Conservation (phyloP, 2,329 filamentous ascomycete species). For the Talaromyces sp. region DNA sequence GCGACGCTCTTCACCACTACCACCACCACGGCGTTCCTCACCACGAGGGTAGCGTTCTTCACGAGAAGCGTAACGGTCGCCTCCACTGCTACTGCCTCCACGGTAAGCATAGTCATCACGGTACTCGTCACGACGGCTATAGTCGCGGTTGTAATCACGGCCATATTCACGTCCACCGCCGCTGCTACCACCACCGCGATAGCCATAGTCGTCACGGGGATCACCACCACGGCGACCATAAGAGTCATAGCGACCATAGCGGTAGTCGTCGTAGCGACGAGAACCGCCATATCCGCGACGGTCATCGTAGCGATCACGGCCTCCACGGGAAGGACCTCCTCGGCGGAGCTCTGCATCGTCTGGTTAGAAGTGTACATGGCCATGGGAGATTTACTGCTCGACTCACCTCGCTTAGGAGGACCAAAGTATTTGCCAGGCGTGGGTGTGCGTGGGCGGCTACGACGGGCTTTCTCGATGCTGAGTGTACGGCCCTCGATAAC, state of each 20-base stretch:
- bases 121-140: slow-evolving; percentile 39
- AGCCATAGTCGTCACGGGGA: slow-evolving; percentile 52
- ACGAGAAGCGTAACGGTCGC: slow-evolving; percentile 25
- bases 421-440: slow-evolving; percentile 99
- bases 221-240: slow-evolving; percentile 59
- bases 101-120: slow-evolving; percentile 43
- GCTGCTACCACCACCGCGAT: slow-evolving; percentile 46
- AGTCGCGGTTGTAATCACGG: slow-evolving; percentile 46
- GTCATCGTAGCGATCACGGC: slow-evolving; percentile 49
- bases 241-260: slow-evolving; percentile 44
- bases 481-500: slow-evolving; percentile 90
- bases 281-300: slow-evolving; percentile 47
- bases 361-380: background rate
- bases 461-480: slow-evolving; percentile 98
- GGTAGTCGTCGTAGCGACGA: slow-evolving; percentile 44
- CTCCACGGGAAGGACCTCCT: slow-evolving; percentile 40
- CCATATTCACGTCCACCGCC: slow-evolving; percentile 46
- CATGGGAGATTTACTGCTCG: background rate
- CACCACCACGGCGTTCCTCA: slow-evolving; percentile 42
- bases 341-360: slow-evolving; percentile 26
- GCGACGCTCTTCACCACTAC: background rate
- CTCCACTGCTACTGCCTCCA: slow-evolving; percentile 44
- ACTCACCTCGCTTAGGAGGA: slow-evolving; percentile 90
- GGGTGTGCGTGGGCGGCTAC: slow-evolving; percentile 87
- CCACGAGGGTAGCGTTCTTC: slow-evolving; percentile 15